phyloP scores from a whole-genome alignment of 140 eudicot genomes.

The Flaveria floridana region DNA sequence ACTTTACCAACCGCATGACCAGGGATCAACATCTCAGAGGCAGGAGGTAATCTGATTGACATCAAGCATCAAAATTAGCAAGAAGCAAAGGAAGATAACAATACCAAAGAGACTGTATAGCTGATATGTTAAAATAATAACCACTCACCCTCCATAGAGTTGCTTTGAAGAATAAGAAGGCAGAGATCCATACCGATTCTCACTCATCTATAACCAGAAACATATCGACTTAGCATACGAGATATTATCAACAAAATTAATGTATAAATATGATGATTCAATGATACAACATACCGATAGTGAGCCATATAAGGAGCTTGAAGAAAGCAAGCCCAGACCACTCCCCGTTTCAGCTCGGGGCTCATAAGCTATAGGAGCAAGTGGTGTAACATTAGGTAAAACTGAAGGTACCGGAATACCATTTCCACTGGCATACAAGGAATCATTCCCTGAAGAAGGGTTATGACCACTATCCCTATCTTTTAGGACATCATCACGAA shows the following conservation, averaged over 20 bases:
- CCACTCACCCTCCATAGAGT: constrained; percentile 75
- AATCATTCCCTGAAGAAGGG: constrained; percentile 55
- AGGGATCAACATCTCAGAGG: constrained; percentile 81
- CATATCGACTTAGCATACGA: background rate
- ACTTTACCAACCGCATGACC: constrained; percentile 89
- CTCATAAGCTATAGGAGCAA: constrained; percentile 62
- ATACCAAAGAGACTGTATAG: constrained; percentile 2
- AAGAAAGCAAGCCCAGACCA: constrained; percentile 61
- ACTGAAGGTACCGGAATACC: constrained; percentile 55
- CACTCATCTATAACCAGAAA: constrained; percentile 54
- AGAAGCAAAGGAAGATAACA: background rate
- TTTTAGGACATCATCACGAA: constrained; percentile 76
- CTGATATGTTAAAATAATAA: constrained; percentile 18
- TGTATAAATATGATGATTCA: background rate
- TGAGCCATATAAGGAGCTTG: constrained; percentile 77
- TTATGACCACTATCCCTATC: constrained; percentile 55
- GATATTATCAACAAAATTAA: background rate
- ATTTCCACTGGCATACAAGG: constrained; percentile 51
- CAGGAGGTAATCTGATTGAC: constrained; percentile 58
- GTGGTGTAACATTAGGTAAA: constrained; percentile 50
- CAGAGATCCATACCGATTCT: constrained; percentile 60
- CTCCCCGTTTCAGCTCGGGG: constrained; percentile 63
- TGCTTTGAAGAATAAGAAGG: constrained; percentile 72
- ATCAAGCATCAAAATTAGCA: constrained; percentile 12
- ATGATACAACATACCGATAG: constrained; percentile 48